Base-by-base conservation (phyloP, 192 early-diverging fungal species). In the Dissophora ornata region DNA sequence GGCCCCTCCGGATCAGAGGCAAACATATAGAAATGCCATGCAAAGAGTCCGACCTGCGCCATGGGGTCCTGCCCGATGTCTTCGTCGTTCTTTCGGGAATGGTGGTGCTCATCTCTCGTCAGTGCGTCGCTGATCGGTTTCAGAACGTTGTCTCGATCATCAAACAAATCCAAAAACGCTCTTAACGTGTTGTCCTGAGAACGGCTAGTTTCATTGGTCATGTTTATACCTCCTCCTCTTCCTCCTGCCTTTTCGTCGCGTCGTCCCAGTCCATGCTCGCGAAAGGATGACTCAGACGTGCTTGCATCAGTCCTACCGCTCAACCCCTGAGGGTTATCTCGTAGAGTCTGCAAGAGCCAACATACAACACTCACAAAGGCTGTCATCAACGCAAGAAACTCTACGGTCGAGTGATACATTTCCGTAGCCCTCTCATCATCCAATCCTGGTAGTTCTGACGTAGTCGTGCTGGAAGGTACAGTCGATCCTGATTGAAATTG, bases 331-430 rank as follows among this genome's bases (percentile, higher is more conserved):
- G 36, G 36, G 9, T 25, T 0, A 21, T 24, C 29, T 12, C 57
- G 56, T 12, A 56, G 30, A 2, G 50, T 33, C 42, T 66, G 71
- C 62, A 74, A 32, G 61, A 83, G 30, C 56, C 58, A 51, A 57
- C 60, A 68, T 48, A 86, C 73, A 9, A 86, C 67, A 16, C 80
- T 82, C 63, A 86, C 83, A 53, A 86, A 86, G 1, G 80, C 73
- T 8, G 80, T 81, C 70, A 82, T 79, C 25, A 81, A 29, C 0
- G 73, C 73, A 21, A 80, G 21, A 19, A 74, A 65, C 42, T 85
- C 82, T 8, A 78, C 54, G 26, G 79, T 77, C 1, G 74, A 80
- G 5, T 52, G 36, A 40, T 71, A 75, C 26, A 69, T 28, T 16
- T 81, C 57, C 32, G 62, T 54, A 8, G 41, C 19, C 22, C 51